These are phyloP conservation scores for Ochetophila trinervis DNA, from an alignment of 306 rosid genomes.

Conservation along the genomic window DNA sequence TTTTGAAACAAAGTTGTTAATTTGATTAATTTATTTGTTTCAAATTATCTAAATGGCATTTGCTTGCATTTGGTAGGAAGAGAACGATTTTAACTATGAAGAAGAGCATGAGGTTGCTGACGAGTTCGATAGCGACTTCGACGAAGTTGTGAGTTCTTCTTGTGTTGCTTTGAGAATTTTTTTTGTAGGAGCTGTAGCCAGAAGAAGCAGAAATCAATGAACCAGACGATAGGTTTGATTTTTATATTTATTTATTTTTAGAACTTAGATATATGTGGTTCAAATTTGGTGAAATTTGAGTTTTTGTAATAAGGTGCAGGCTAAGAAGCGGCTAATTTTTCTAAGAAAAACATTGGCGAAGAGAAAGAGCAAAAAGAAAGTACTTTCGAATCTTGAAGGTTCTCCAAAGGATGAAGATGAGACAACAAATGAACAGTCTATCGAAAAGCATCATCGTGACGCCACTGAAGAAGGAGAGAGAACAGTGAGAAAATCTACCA, in stretches of 20 bases:
- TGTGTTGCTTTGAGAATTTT: no score
- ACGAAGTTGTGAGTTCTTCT: no score
- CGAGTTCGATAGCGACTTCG: no score
- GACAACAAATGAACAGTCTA: conserved; percentile 27
- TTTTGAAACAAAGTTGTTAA: no score
- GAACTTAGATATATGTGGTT: neutral
- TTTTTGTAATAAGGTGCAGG: conserved; percentile 32
- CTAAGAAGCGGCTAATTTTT: conserved; percentile 57
- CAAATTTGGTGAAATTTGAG: neutral
- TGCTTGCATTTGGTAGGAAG: no score
- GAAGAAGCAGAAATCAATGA: conserved; percentile 59
- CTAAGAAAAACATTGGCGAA: conserved; percentile 65
- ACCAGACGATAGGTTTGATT: no score
- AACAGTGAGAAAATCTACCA: conserved; percentile 75
- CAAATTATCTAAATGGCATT: neutral
- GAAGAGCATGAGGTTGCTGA: no score
- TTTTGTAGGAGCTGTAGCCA: no score
- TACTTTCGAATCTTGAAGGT: conserved; percentile 44
- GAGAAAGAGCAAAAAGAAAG: conserved; percentile 64
- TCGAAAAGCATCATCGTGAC: conserved; percentile 54
- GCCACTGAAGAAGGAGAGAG: conserved; percentile 55
- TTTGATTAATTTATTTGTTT: no score
- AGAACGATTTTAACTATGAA: no score
- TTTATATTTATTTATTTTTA: no score
- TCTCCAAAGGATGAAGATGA: conserved; percentile 31